phyloP scores from a whole-genome alignment of 768 basidiomycete species.

The Flagelloscypha sp. region DNA sequence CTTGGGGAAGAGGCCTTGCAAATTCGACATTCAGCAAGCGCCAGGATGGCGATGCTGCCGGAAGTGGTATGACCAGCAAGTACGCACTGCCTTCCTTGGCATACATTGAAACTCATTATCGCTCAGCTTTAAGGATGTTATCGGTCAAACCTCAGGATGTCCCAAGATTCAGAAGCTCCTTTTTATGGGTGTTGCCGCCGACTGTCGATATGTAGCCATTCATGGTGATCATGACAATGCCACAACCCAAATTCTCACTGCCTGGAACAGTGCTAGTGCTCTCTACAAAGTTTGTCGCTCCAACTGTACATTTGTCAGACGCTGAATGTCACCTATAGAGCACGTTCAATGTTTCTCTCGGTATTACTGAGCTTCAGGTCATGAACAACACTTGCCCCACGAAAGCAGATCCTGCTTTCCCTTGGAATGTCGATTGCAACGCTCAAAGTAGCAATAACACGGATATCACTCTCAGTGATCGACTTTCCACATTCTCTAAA shows the following conservation, averaged over 20 bases:
- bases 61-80: conserved; percentile 46
- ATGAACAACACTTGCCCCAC: conserved; percentile 58
- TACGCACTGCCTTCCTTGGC: conserved; percentile 20
- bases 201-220: conserved; percentile 66
- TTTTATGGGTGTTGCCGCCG: conserved; percentile 84
- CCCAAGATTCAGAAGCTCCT: conserved; percentile 59
- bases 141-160: conserved; percentile 67
- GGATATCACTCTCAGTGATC: conserved; percentile 55
- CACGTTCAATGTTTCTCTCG: conserved; percentile 81
- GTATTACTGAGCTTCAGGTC: conserved; percentile 74
- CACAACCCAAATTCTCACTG: conserved; percentile 63
- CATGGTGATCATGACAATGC: conserved; percentile 62
- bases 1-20: too few species aligned
- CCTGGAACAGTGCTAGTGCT: conserved; percentile 71
- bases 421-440: conserved; percentile 82
- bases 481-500: conserved; percentile 70
- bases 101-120: conserved; percentile 5
- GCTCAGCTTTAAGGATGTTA: conserved; percentile 55
- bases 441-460: too few species aligned
- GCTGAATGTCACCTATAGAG: conserved; percentile 28
- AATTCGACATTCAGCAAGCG: too few species aligned
- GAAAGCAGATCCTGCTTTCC: conserved; percentile 36
- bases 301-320: conserved; percentile 8
- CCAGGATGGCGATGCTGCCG: conserved; percentile 52
- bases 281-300: conserved; percentile 49